Base-by-base conservation (phyloP, 73 alveolate species). In the Paramecium caudatum region DNA sequence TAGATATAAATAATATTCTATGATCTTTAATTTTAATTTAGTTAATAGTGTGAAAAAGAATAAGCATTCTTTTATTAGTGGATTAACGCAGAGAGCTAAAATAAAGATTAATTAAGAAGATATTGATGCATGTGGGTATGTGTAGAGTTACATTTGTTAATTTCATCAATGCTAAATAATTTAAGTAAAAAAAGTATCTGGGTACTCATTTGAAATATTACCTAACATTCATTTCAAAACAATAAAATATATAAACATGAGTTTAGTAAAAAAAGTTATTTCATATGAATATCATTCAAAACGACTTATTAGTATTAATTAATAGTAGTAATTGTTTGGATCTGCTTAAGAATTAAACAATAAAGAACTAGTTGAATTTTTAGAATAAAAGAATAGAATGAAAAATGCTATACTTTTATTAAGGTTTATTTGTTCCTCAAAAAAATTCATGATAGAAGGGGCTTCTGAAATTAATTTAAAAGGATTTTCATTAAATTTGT, bases 21-120 rank as follows among this genome's bases (percentile, higher is more conserved):
- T 16, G 7, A 43, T 74, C 1, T 74, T 74, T 45, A 37, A 43
- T 39, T 74, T 39, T 45, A 47, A 74, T 27, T 41, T 74, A 15
- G 17, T 19, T 2, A 74, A 41, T 25, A 27, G 17, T 41, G 21
- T 45, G 1, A 43, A 23, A 74, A 10, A 19, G 19, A 47, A 43
- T 4, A 37, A 16, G 36, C 62, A 23, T 41, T 39, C 69, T 8
- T 74, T 74, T 74, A 37, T 74, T 9, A 21, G 33, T 9, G 88
- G 88, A 9, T 47, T 74, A 4, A 74, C 88, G 0, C 19, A 74
- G n/a, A 74, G 88, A 41, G 88, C 88, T 34, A 74, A 45, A 43
- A 19, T 43, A 10, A 74, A 45, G 19, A 43, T 74, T 74, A 27
- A 27, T 41, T 0, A 1, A 39, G 39, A 74, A 10, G 88, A 74